Conservation (phyloP, 805 yeast genomes). For the Candida arabinofermentans region DNA sequence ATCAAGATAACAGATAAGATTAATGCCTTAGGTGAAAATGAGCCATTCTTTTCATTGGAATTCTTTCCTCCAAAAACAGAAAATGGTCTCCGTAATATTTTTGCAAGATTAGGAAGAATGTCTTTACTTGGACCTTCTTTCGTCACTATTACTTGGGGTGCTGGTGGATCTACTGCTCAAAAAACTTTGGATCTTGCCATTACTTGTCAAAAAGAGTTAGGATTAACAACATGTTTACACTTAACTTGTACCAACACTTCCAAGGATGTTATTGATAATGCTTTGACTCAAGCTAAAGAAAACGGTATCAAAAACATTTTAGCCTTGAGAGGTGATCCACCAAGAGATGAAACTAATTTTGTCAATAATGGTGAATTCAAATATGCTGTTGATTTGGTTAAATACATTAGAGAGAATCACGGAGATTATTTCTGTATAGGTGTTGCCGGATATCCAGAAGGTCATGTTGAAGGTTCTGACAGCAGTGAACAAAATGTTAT, state of each 20-base stretch:
- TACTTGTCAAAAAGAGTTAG: constrained; percentile 68
- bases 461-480: constrained; percentile 87
- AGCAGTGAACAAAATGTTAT: constrained; percentile 57
- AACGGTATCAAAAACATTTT: constrained; percentile 85
- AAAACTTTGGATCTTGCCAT: constrained; percentile 82
- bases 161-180: constrained; percentile 91
- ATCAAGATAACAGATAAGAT: constrained; percentile 50
- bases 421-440: constrained; percentile 89
- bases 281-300: constrained; percentile 63
- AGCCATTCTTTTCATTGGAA: constrained; percentile 77
- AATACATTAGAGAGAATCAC: constrained; percentile 64
- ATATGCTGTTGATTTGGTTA: constrained; percentile 83
- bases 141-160: constrained; percentile 97
- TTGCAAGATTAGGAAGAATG: constrained; percentile 87
- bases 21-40: constrained; percentile 36
- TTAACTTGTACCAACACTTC: constrained; percentile 95
- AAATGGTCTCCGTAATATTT: constrained; percentile 73
- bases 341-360: constrained; percentile 55
- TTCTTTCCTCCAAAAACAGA: constrained; percentile 98
- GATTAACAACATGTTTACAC: constrained; percentile 89
- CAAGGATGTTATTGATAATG: constrained; percentile 68
- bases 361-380: constrained; percentile 54
- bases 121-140: constrained; percentile 83
- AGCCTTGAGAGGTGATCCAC: constrained; percentile 95
- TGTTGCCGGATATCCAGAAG: constrained; percentile 98